Evolutionary conservation across 805 yeast species (phyloP), one percentile per base, ranked within the genome.

Genomic region (Pichia kluyveri): DNA sequence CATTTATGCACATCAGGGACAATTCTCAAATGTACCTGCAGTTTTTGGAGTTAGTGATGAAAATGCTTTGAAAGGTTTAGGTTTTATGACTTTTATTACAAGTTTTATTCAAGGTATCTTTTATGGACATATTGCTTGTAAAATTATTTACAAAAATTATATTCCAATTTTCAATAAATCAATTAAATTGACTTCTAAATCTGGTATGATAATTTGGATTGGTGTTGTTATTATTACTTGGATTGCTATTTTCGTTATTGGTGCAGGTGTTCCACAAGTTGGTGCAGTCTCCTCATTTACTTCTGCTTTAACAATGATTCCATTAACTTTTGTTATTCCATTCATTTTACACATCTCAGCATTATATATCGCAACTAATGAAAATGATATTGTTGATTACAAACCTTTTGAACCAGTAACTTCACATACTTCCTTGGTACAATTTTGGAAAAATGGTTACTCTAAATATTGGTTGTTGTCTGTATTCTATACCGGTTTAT

Each of bases 71-170:
- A 63, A 42, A 53, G 71, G 65, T 69, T 68, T 59, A 59, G 65
- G 42, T 67, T 69, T 45, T 54, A 59, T 44, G 66, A 71, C 61
- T 56, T 72, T 51, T 54, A 64, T 49, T 53, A 59, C 70, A 11
- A 73, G 72, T 18, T 55, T 71, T 44, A 60, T 72, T 46, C 77
- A 76, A 36, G 73, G 70, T 37, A 68, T 68, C 15, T 63, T 73
- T 48, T 73, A 70, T 52, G 75, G 74, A 28, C 73, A 73, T 56
- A 65, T 73, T 42, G 75, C 75, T 38, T 58, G 70, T 50, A 73
- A 73, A 59, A 70, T 69, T n/a, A 47, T 67, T 27, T 73, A 72
- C 62, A 68, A 67, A 51, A 66, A 69, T 14, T 60, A 70, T 47
- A 50, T 70, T 34, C 64, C 66, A 26, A 46, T 62, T 10, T 51